Base-by-base conservation (phyloP, 495 filamentous ascomycete species). In the Aspergillus heteromorphus region DNA sequence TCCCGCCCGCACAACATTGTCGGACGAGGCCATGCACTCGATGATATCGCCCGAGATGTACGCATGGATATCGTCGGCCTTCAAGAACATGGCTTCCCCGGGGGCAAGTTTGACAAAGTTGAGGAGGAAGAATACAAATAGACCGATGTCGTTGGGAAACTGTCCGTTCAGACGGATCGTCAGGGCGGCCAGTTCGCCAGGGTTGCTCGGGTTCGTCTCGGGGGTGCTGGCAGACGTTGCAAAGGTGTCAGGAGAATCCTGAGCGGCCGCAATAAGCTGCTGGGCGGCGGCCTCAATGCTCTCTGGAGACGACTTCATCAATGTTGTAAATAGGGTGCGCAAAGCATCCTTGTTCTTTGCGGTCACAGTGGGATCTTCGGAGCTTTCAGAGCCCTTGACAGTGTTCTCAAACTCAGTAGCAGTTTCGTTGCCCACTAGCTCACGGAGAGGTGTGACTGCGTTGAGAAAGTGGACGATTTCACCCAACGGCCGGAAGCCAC, bases 21-120 rank as follows among this genome's bases (percentile, higher is more conserved):
- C 93, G 30, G 89, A 95, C 18, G 89, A 87, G 1, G 93, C 93
- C 93, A 98, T 98, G 78, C 93, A 97, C 73, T 98, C 93, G 61
- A 98, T 91, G 61, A 98, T 96, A 55, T 98, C 93, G 41, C 93
- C 93, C 20, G 86, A 91, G 29, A 98, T 78, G 68, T 98, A 98
- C 17, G 93, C 93, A 66, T 98, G 93, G 56, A 97, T 96, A 61
- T 97, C 93, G 62, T 98, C 90, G 14, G 93, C 93, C 61, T 88
- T 89, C 19, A 98, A 75, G 73, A 97, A 98, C 79, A 98, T 91
- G 14, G 92, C 93, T 69, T 98, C 92, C 29, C 93, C 93, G 8
- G 91, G 81, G 16, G 85, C 74, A 11, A 98, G 77, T 59, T 81
- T 83, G 61, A 92, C 83, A 59, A 88, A 90, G 74, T 92, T 92